Conservation (phyloP, 768 basidiomycete species). For the Fomitopsis pulvina region DNA sequence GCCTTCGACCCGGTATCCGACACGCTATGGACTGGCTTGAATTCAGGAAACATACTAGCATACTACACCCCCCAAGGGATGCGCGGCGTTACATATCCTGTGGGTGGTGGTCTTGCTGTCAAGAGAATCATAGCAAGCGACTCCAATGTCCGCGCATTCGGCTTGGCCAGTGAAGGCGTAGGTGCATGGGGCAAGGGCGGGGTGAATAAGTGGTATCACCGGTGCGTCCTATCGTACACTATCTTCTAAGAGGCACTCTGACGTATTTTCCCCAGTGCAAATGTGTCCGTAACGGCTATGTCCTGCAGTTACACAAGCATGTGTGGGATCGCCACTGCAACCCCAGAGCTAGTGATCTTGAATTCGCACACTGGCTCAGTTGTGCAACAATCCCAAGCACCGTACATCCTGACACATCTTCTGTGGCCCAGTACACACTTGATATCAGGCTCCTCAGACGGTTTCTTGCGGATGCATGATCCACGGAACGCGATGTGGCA, state of each 20-base stretch:
- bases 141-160: slow-evolving; percentile 64
- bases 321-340: slow-evolving; percentile 52
- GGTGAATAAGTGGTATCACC: slow-evolving; percentile 75
- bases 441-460: slow-evolving; percentile 68
- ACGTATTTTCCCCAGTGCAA: not conserved
- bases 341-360: slow-evolving; percentile 59
- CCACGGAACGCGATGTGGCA: slow-evolving; percentile 54
- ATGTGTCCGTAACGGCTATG: slow-evolving; percentile 27
- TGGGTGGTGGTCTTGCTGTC: slow-evolving; percentile 62
- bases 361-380: slow-evolving; percentile 68
- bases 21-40: slow-evolving; percentile 79
- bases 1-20: slow-evolving; percentile 91
- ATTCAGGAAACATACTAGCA: slow-evolving; percentile 62
- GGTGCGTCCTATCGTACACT: slow-evolving; percentile 44
- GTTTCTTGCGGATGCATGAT: slow-evolving; percentile 65
- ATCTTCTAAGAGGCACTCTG: no score
- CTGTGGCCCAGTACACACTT: slow-evolving; percentile 49
- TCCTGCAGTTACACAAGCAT: slow-evolving; percentile 39
- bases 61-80: slow-evolving; percentile 57
- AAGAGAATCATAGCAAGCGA: slow-evolving; percentile 76
- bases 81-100: slow-evolving; percentile 68
- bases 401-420: slow-evolving; percentile 60
- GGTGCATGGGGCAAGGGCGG: slow-evolving; percentile 85
- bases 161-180: slow-evolving; percentile 53
- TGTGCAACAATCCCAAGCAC: slow-evolving; percentile 47